Evolutionary conservation across 2,329 filamentous ascomycete species (phyloP).

Genomic region (Blastomyces emzantsi): DNA sequence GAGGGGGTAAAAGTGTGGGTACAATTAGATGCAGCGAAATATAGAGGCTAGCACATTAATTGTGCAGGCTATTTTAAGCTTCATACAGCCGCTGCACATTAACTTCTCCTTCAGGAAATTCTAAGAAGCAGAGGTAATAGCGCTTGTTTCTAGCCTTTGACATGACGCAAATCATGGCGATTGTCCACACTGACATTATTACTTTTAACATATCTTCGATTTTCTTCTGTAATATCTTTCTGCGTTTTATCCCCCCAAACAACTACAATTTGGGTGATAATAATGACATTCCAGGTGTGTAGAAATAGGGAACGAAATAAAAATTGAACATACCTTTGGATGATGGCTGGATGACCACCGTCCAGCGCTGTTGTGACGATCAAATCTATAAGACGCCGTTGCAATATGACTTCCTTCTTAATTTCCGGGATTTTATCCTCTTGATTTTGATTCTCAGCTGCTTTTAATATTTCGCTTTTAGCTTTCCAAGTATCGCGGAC

Average conservation of each 20-base stretch:
- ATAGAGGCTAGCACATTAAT: conserved; percentile 5
- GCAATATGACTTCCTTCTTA: conserved; percentile 48
- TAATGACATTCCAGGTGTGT: conserved; percentile 13
- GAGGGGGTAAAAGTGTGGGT: neutral
- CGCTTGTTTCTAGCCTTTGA: conserved; percentile 25
- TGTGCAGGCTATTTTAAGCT: conserved; percentile 10
- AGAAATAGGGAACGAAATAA: conserved; percentile 14
- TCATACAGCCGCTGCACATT: conserved; percentile 8
- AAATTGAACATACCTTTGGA: conserved; percentile 41
- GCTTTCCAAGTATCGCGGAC: conserved; percentile 55
- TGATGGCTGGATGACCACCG: conserved; percentile 38
- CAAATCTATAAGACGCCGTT: conserved; percentile 49
- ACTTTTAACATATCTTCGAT: conserved; percentile 30
- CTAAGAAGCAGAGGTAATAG: conserved; percentile 14
- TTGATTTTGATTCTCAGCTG: conserved; percentile 50
- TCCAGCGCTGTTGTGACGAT: conserved; percentile 38
- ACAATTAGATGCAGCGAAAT: conserved; percentile 8
- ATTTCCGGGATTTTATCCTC: conserved; percentile 46
- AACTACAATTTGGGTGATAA: conserved; percentile 27
- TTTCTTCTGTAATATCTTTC: conserved; percentile 2
- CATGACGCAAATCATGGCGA: conserved; percentile 17
- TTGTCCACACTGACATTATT: conserved; percentile 26
- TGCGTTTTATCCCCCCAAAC: conserved; percentile 18
- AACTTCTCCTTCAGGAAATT: neutral
- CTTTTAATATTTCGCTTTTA: conserved; percentile 47